Evolutionary conservation across 306 rosid genomes (phyloP), one percentile per base, ranked within the genome.

Genomic region (Amphicarpaea edgeworthii): DNA sequence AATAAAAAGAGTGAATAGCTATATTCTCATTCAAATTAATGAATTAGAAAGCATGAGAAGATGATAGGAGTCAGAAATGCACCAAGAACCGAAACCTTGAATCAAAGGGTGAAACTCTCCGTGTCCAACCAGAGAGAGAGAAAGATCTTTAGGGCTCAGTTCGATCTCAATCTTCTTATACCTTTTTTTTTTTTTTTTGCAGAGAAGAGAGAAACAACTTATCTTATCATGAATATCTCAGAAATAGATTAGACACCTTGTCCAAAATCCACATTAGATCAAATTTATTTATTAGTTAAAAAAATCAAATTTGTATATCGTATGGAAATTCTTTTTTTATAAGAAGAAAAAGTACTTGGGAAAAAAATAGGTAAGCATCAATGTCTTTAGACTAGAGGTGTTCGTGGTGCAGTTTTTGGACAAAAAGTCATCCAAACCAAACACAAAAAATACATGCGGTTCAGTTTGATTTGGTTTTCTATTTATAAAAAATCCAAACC

Each of bases 121-220:
- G 74, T 19, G 19, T 26, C 6, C 40, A 6, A 50, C 19, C 30
- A 69, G 63, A 45, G n/a, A n/a, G n/a, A n/a, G n/a, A n/a, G n/a
- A n/a, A n/a, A n/a, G 37, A 30, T 30, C 37, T 30, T 43, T 7
- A 67, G 51, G 70, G 15, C 53, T 77, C 53, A 30, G 45, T 30
- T 57, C 32, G 32, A 28, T 51, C 38, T n/a, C 47, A 11, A 63
- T 9, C n/a, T 34, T 34, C 43, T 32, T n/a, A 32, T 3, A 15
- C 68, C 6, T 26, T 24, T 24, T 14, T 26, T 24, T 24, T 24
- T 5, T 12, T 3, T 57, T 24, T 57, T 24, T 20, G 7, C 1
- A 1, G 58, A 16, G 24, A 8, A 50, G 11, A 6, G 11, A 6
- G 10, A 17, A 43, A 12, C 50, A 43, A 7, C 1, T 53, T 53